phyloP scores from a whole-genome alignment of 202 grass and related monocot species.

The Schoenoplectus tabernaemontani region DNA sequence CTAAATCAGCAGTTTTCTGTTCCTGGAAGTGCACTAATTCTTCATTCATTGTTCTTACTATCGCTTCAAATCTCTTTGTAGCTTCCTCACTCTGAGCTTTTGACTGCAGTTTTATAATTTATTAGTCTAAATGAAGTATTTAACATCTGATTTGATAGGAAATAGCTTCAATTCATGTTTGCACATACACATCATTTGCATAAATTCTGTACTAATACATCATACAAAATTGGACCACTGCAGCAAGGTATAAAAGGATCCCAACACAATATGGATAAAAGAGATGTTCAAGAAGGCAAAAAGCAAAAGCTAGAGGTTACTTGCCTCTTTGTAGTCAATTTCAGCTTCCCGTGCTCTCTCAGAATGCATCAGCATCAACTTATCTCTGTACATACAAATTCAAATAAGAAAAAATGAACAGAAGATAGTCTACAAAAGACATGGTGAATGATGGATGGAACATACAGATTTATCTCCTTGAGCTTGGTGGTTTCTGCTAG shows the following conservation, averaged over 20 bases:
- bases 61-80: conserved; percentile 62
- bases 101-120: conserved; percentile 37
- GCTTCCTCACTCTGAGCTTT: conserved; percentile 78
- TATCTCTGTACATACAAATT: conserved; percentile 45
- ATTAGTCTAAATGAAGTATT: background rate
- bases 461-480: conserved; percentile 95
- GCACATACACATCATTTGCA: too few relatives aligned
- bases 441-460: background rate
- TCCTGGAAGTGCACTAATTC: conserved; percentile 88
- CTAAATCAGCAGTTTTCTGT: conserved; percentile 87
- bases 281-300: background rate
- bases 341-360: conserved; percentile 67
- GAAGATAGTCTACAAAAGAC: conserved; percentile 5
- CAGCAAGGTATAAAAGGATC: background rate
- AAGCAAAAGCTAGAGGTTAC: background rate
- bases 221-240: conserved; percentile 11
- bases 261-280: background rate
- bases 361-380: conserved; percentile 84
- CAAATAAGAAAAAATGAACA: conserved; percentile 1
- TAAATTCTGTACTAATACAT: background rate
- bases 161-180: too few relatives aligned
- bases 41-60: conserved; percentile 85
- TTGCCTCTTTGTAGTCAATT: conserved; percentile 79
- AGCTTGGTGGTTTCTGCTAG: conserved; percentile 83
- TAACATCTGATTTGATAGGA: background rate